Conservation (phyloP, 305 asterid species). For the Ruellia speciosa region DNA sequence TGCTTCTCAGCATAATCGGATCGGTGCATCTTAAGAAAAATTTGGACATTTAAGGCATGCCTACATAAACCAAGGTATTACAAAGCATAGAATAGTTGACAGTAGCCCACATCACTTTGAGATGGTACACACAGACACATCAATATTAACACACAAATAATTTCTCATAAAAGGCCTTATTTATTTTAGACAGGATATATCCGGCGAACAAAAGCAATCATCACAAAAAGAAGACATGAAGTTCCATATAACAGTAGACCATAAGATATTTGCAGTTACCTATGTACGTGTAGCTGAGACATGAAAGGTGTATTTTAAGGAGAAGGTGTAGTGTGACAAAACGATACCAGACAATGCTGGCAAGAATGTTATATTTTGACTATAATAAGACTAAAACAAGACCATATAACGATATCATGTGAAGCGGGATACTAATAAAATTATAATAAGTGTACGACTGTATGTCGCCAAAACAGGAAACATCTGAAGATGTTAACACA, state of each 20-base stretch:
- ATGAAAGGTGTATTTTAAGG: not conserved
- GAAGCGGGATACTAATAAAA: conserved; percentile 10
- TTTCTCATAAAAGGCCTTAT: not conserved
- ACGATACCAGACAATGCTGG: not conserved
- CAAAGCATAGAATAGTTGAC: not conserved
- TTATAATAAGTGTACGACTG: not conserved
- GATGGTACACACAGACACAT: not conserved
- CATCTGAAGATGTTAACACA: conserved; percentile 10
- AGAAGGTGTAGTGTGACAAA: not conserved
- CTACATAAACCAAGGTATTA: conserved; percentile 31
- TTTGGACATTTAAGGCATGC: conserved; percentile 87
- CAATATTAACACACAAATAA: not conserved
- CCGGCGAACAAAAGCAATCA: not conserved
- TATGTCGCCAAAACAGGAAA: conserved; percentile 6
- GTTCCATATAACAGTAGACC: not conserved
- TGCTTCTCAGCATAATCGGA: conserved; percentile 98
- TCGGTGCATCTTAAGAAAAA: conserved; percentile 90
- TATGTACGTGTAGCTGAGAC: not conserved
- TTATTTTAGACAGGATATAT: not conserved
- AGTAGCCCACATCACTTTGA: not conserved
- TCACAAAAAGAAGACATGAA: not conserved
- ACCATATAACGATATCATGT: not conserved
- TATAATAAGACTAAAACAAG: not conserved
- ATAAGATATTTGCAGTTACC: not conserved
- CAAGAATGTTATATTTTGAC: not conserved